Conservation (phyloP, 805 yeast genomes). For the Cyberlindnera misumaiensis region DNA sequence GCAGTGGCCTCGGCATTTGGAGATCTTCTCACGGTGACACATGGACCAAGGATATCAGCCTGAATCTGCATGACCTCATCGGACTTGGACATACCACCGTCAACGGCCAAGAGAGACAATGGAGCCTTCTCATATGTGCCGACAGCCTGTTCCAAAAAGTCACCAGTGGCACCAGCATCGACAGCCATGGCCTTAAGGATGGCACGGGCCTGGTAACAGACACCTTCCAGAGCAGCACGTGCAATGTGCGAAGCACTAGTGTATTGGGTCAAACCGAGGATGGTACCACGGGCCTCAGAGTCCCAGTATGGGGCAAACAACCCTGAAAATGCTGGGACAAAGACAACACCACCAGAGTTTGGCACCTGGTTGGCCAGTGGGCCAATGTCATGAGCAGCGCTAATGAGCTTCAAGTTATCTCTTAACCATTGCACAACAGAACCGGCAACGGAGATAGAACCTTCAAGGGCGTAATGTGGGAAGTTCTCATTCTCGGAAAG, state of each 20-base stretch:
- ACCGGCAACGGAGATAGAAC: slow-evolving; percentile 95
- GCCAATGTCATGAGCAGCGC: slow-evolving; percentile 80
- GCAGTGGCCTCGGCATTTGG: slow-evolving; percentile 88
- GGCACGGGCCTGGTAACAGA: slow-evolving; percentile 89
- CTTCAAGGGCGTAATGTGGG: slow-evolving; percentile 89
- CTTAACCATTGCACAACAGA: slow-evolving; percentile 90
- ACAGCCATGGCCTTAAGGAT: slow-evolving; percentile 84
- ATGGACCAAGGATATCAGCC: slow-evolving; percentile 85
- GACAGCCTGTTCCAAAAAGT: slow-evolving; percentile 47
- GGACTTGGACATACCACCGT: slow-evolving; percentile 93
- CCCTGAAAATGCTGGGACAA: slow-evolving; percentile 93
- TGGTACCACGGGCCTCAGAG: slow-evolving; percentile 84
- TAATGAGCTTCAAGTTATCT: slow-evolving; percentile 80
- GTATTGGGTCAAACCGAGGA: slow-evolving; percentile 87
- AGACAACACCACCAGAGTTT: slow-evolving; percentile 85
- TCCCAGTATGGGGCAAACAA: slow-evolving; percentile 96
- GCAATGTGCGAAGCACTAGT: slow-evolving; percentile 91
- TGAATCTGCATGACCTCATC: slow-evolving; percentile 91
- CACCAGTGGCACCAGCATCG: slow-evolving; percentile 58
- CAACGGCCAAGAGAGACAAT: slow-evolving; percentile 62
- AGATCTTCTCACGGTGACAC: slow-evolving; percentile 76
- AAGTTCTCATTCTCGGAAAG: slow-evolving; percentile 36
- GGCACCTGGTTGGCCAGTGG: slow-evolving; percentile 80
- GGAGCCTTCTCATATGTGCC: slow-evolving; percentile 40
- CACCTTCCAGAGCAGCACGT: slow-evolving; percentile 92